These are phyloP conservation scores for Coprinopsis marcescibilis DNA, from an alignment of 768 basidiomycete species.

Conservation along the genomic window DNA sequence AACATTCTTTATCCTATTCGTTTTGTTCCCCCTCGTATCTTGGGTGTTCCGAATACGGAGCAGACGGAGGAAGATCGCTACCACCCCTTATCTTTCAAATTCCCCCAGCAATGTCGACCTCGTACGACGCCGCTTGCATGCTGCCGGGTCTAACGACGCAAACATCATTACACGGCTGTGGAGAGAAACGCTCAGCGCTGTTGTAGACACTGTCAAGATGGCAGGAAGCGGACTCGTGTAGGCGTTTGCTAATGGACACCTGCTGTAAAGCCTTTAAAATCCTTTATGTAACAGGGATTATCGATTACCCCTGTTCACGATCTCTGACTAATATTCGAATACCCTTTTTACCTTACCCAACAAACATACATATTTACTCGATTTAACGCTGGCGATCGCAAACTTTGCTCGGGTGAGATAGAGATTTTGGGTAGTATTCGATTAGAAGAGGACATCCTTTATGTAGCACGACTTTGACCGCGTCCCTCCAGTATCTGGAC, in stretches of 20 bases:
- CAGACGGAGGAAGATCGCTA: constrained; percentile 23
- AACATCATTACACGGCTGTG: constrained; percentile 38
- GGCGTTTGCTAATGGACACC: not conserved
- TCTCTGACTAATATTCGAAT: no score
- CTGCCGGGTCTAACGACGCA: constrained; percentile 31
- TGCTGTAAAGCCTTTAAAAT: no score
- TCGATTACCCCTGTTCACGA: not conserved
- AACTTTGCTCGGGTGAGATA: no score
- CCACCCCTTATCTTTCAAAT: constrained; percentile 13
- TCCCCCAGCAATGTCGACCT: constrained; percentile 40
- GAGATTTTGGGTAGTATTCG: no score
- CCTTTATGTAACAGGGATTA: no score
- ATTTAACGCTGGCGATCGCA: no score
- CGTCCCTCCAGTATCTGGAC: no score
- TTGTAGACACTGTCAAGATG: constrained; percentile 69
- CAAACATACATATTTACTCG: no score
- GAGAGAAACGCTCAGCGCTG: constrained; percentile 43
- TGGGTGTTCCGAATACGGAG: constrained; percentile 49
- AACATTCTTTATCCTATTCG: constrained; percentile 42
- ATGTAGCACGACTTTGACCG: no score
- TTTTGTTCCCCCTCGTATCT: constrained; percentile 40
- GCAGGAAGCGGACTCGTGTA: constrained; percentile 70
- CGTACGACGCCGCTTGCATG: constrained; percentile 50
- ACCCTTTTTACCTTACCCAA: no score
- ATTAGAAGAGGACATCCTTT: no score